A percentile compares a stretch with the other conserved stretches of the same genome.
phyloP scores from a whole-genome alignment of 2,329 filamentous ascomycete species.

The Penicillium sp. region DNA sequence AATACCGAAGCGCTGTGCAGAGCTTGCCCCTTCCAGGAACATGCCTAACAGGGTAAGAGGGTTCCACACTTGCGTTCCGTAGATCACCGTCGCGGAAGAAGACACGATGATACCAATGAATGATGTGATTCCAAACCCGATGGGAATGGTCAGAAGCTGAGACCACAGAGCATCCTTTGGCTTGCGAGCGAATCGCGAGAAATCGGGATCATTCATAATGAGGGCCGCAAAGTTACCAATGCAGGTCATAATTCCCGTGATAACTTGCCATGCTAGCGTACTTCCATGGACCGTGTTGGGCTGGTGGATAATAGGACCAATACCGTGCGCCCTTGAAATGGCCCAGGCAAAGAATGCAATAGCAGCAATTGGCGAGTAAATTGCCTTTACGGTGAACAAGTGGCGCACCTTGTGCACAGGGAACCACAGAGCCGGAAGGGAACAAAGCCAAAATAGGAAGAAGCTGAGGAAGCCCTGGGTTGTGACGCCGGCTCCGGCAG shows the following conservation, averaged over 20 bases:
- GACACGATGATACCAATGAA: constrained; percentile 83
- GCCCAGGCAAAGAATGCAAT: constrained; percentile 87
- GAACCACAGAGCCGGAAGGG: constrained; percentile 82
- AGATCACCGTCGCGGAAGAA: constrained; percentile 65
- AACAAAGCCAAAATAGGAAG: constrained; percentile 81
- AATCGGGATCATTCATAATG: constrained; percentile 78
- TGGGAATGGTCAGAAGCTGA: constrained; percentile 72
- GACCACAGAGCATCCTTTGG: constrained; percentile 77
- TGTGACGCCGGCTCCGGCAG: constrained; percentile 64
- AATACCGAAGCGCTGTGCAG: constrained; percentile 69
- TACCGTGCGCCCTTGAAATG: constrained; percentile 74
- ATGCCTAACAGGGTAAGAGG: constrained; percentile 65
- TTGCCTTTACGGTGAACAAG: constrained; percentile 86
- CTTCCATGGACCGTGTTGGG: constrained; percentile 63
- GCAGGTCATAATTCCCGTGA: constrained; percentile 82
- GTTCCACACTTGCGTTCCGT: constrained; percentile 68
- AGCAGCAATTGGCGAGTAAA: constrained; percentile 78
- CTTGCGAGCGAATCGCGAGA: constrained; percentile 76
- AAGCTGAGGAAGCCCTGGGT: constrained; percentile 78
- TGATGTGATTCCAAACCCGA: constrained; percentile 73
- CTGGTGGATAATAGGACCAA: constrained; percentile 79
- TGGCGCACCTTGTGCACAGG: constrained; percentile 86
- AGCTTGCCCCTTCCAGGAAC: constrained; percentile 68
- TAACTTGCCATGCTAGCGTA: constrained; percentile 74
- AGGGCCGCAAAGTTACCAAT: constrained; percentile 90